phyloP scores from a whole-genome alignment of 306 rosid genomes.

The Cicer cuneatum region DNA sequence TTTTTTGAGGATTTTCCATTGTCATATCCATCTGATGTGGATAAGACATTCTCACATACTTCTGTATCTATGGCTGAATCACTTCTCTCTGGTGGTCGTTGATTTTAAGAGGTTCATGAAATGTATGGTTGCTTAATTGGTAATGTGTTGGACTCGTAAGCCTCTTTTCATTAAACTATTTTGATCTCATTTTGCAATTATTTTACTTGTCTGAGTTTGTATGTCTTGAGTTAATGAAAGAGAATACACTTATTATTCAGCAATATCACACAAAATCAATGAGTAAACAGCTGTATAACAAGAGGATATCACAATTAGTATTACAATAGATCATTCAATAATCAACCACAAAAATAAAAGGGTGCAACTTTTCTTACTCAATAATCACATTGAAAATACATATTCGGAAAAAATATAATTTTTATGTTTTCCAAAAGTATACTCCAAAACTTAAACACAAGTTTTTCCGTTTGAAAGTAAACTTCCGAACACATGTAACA shows the following conservation, averaged over 20 bases:
- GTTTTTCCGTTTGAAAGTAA: no score
- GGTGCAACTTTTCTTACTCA: no score
- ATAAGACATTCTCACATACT: slow-evolving; percentile 15
- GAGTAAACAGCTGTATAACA: not conserved
- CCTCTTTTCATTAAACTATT: not conserved
- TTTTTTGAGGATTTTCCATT: slow-evolving; percentile 47
- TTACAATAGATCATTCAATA: no score
- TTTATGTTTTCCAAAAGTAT: no score
- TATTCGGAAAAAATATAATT: no score
- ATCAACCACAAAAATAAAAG: no score
- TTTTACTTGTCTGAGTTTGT: not conserved
- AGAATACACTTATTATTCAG: not conserved
- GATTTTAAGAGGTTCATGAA: slow-evolving; percentile 7
- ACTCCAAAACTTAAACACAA: no score
- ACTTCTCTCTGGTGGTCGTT: slow-evolving; percentile 55
- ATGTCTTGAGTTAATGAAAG: not conserved
- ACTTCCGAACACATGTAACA: no score
- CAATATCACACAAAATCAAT: not conserved
- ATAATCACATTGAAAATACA: no score
- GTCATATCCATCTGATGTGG: slow-evolving; percentile 41
- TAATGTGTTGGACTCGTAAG: not conserved
- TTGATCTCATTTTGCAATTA: not conserved
- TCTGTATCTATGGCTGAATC: slow-evolving; percentile 45
- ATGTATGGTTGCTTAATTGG: not conserved
- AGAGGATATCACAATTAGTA: no score